Evolutionary conservation across 805 yeast species (phyloP).

Genomic region (Wickerhamiella domercqiae): DNA sequence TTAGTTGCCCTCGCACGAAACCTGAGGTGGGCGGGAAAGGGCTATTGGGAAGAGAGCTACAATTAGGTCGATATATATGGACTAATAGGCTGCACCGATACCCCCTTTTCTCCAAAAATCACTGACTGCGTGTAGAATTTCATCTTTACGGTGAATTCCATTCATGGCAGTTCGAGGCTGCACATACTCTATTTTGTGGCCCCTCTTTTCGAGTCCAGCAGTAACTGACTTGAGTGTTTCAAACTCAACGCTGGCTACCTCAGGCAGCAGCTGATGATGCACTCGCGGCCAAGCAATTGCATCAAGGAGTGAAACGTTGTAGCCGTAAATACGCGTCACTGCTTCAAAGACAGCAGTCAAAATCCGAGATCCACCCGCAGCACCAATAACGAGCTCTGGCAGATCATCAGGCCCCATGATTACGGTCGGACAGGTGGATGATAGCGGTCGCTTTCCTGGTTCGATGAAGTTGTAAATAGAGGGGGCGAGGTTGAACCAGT

Average conservation of each 20-base stretch:
- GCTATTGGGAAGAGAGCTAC: too few species aligned
- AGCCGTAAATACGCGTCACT: constrained; percentile 47
- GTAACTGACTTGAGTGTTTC: constrained; percentile 27
- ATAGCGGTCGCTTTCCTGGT: constrained; percentile 70
- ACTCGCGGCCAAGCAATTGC: constrained; percentile 65
- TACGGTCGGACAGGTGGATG: constrained; percentile 69
- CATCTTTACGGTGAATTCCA: constrained; percentile 31
- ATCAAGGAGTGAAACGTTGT: constrained; percentile 43
- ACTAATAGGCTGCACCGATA: neutral
- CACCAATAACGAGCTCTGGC: constrained; percentile 64
- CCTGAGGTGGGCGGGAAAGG: too few species aligned
- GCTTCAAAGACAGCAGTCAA: constrained; percentile 74
- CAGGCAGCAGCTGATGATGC: constrained; percentile 83
- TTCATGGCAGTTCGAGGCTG: constrained; percentile 43
- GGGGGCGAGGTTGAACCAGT: constrained; percentile 70
- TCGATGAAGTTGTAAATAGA: constrained; percentile 62
- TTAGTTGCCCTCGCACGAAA: too few species aligned
- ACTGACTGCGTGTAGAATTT: constrained; percentile 55
- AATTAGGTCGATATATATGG: neutral
- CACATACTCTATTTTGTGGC: constrained; percentile 33
- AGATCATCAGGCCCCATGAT: constrained; percentile 23
- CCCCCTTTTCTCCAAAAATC: constrained; percentile 75
- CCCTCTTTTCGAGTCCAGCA: constrained; percentile 28
- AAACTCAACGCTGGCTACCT: constrained; percentile 44
- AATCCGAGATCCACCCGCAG: constrained; percentile 89